These are phyloP conservation scores for Pleurotus tuoliensis DNA, from an alignment of 768 basidiomycete species.

Conservation along the genomic window DNA sequence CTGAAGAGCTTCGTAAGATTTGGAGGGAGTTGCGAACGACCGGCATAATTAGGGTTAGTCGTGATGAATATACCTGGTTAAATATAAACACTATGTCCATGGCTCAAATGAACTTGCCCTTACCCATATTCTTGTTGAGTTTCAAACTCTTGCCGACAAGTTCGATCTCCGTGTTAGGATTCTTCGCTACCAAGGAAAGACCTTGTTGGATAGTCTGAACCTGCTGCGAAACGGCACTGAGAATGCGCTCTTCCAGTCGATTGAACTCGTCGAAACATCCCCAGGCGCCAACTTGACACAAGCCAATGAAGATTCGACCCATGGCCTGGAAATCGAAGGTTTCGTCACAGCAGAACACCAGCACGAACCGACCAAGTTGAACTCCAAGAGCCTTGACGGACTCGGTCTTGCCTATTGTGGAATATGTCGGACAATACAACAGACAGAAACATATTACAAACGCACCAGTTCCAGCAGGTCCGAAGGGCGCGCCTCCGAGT, in stretches of 20 bases:
- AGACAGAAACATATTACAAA: constrained; percentile 2
- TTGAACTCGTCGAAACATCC: constrained; percentile 99
- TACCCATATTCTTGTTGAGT: constrained; percentile 92
- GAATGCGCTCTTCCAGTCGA: constrained; percentile 94
- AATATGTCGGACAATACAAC: constrained; percentile 10
- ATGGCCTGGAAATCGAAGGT: constrained; percentile 99
- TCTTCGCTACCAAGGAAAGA: constrained; percentile 73
- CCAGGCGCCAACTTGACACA: constrained; percentile 99
- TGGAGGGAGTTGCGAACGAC: constrained; percentile 86
- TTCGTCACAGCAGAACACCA: constrained; percentile 99
- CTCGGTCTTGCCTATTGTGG: constrained; percentile 83
- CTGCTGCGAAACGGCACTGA: constrained; percentile 98
- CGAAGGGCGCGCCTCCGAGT: constrained; percentile 95
- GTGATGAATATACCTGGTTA: constrained; percentile 91
- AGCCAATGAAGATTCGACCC: constrained; percentile 98
- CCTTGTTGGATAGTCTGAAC: constrained; percentile 99
- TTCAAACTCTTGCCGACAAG: constrained; percentile 91
- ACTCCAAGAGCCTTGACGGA: constrained; percentile 98
- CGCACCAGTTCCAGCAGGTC: constrained; percentile 93
- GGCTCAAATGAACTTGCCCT: constrained; percentile 8
- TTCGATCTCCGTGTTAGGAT: constrained; percentile 89
- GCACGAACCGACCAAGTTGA: constrained; percentile 95
- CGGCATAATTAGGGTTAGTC: constrained; percentile 98
- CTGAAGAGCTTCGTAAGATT: constrained; percentile 91
- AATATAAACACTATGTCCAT: constrained; percentile 6